phyloP scores from a whole-genome alignment of 495 filamentous ascomycete species.

The Clavariopsis aquatica region DNA sequence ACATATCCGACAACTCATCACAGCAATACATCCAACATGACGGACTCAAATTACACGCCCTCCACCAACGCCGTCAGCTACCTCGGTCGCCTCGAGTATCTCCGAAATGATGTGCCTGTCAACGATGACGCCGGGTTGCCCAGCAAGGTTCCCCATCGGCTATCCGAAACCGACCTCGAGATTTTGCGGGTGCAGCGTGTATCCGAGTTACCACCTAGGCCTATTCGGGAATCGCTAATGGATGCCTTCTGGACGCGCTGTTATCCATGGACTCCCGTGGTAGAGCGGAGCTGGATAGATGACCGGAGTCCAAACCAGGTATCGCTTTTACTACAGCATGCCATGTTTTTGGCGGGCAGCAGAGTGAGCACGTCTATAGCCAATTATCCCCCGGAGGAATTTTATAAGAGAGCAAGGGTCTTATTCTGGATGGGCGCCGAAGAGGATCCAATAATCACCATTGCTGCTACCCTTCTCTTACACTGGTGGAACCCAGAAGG shows the following conservation, averaged over 20 bases:
- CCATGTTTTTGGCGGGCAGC: slow-evolving; percentile 34
- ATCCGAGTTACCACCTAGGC: slow-evolving; percentile 30
- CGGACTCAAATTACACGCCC: slow-evolving; percentile 7
- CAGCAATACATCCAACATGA: slow-evolving; percentile 7
- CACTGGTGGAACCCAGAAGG: slow-evolving; percentile 40
- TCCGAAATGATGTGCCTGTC: slow-evolving; percentile 36
- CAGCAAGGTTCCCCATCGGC: slow-evolving; percentile 21
- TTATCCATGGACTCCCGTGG: slow-evolving; percentile 36
- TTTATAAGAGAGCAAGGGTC: slow-evolving; percentile 32
- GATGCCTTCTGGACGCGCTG: slow-evolving; percentile 37
- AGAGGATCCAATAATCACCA: slow-evolving; percentile 32
- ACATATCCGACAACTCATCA: slow-evolving; percentile 25
- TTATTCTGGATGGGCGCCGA: slow-evolving; percentile 39
- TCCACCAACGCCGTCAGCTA: slow-evolving; percentile 22
- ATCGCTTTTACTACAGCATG: slow-evolving; percentile 29
- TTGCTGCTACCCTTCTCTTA: slow-evolving; percentile 25
- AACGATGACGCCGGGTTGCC: slow-evolving; percentile 31
- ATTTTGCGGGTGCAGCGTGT: slow-evolving; percentile 33
- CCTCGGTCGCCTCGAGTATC: slow-evolving; percentile 33
- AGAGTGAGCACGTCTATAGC: slow-evolving; percentile 21
- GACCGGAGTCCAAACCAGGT: slow-evolving; percentile 17
- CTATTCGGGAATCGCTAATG: slow-evolving; percentile 31
- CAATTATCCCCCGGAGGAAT: slow-evolving; percentile 27
- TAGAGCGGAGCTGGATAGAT: slow-evolving; percentile 34
- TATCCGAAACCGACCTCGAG: slow-evolving; percentile 35